A percentile compares a stretch with the other conserved stretches of the same genome.
These are phyloP conservation scores for Tricholoma hemisulphureum DNA, from an alignment of 768 basidiomycete species.

Conservation along the genomic window DNA sequence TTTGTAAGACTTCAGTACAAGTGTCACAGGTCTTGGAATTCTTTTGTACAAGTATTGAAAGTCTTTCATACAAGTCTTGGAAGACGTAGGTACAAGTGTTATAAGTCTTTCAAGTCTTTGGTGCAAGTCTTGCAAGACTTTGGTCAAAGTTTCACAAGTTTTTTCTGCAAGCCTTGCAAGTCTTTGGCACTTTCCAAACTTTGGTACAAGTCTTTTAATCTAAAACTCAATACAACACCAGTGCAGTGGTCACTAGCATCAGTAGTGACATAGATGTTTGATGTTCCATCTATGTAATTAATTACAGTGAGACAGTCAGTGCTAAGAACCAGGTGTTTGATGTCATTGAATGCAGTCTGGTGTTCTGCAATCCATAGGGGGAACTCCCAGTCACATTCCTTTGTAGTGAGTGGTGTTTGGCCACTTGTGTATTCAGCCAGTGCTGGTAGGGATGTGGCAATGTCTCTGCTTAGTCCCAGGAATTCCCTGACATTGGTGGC, in stretches of 20 bases:
- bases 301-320: constrained; percentile 24
- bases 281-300: constrained; percentile 18
- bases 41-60: no score
- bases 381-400: constrained; percentile 12
- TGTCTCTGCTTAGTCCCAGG: constrained; percentile 28
- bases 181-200: no score
- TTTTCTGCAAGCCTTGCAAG: no score
- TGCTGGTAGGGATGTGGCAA: no score
- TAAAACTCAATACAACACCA: constrained; percentile 26
- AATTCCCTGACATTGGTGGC: constrained; percentile 16
- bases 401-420: not conserved
- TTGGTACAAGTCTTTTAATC: constrained; percentile 24
- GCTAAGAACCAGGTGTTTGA: constrained; percentile 25
- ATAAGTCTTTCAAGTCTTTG: no score
- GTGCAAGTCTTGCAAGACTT: no score
- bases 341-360: constrained; percentile 23
- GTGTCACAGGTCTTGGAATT: no score
- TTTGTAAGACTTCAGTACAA: no score
- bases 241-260: constrained; percentile 24
- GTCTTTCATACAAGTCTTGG: no score
- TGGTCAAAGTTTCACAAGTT: no score
- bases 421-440: constrained; percentile 29
- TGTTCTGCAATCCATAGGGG: constrained; percentile 24
- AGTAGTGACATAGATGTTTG: constrained; percentile 28
- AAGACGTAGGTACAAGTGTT: no score